phyloP scores from a whole-genome alignment of 176 grass and related monocot genomes.

The Lolium perenne region DNA sequence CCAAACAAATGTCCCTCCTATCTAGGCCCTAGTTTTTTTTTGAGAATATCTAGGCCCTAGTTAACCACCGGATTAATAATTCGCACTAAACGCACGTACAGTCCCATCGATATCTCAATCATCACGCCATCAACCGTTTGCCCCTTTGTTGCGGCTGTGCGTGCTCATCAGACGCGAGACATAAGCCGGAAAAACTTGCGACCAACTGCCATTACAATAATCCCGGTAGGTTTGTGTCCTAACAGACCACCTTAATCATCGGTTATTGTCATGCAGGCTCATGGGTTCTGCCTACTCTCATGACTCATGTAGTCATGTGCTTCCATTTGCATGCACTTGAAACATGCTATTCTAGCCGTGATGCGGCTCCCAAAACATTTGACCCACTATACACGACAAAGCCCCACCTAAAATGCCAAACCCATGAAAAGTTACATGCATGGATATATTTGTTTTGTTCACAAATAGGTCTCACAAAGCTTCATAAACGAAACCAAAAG shows the following conservation, averaged over 20 bases:
- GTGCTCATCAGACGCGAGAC: slow-evolving; percentile 46
- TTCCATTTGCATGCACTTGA: not conserved
- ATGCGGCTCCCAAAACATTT: not conserved
- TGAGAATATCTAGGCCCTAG: not conserved
- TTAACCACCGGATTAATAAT: not conserved
- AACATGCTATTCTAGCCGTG: not conserved
- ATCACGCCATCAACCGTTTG: not conserved
- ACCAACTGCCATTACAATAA: slow-evolving; percentile 41
- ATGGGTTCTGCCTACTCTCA: slow-evolving; percentile 45
- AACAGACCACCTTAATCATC: slow-evolving; percentile 46
- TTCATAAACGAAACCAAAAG: not conserved
- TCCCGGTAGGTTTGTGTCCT: slow-evolving; percentile 35
- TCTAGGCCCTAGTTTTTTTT: not conserved
- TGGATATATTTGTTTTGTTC: not conserved
- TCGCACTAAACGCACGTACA: not conserved
- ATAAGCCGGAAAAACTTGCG: slow-evolving; percentile 46
- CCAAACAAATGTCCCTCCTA: not conserved
- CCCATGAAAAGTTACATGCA: not conserved
- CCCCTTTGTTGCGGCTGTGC: not conserved
- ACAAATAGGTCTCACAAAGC: not conserved
- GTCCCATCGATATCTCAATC: not conserved
- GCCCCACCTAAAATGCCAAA: not conserved
- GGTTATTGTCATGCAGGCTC: slow-evolving; percentile 2
- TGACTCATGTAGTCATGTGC: not conserved
- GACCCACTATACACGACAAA: slow-evolving; percentile 28